Evolutionary conservation across 2,329 filamentous ascomycete species (phyloP).

Genomic region (Neopestalotiopsis sp.): DNA sequence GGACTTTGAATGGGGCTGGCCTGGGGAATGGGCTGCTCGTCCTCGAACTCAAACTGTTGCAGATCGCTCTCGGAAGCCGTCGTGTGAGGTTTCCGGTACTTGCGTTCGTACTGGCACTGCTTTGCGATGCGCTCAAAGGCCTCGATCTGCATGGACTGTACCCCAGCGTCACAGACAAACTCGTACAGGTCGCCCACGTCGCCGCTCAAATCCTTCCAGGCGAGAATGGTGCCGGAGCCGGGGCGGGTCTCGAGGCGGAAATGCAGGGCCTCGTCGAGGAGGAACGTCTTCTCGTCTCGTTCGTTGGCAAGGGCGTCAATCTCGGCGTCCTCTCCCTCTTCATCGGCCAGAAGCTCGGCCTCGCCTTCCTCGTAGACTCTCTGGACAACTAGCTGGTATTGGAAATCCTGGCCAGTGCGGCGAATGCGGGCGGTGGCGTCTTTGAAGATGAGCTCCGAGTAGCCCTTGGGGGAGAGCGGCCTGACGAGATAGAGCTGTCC

Average conservation of each 20-base stretch:
- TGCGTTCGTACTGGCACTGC: conserved; percentile 97
- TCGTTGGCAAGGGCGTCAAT: conserved; percentile 77
- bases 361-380: conserved; percentile 97
- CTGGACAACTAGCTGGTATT: conserved; percentile 97
- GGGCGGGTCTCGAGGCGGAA: conserved; percentile 85
- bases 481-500: conserved; percentile 97
- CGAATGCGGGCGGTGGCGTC: conserved; percentile 93
- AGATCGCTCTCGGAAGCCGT: conserved; percentile 84
- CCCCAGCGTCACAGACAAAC: conserved; percentile 87
- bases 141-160: conserved; percentile 72
- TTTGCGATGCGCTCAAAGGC: conserved; percentile 83
- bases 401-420: conserved; percentile 90
- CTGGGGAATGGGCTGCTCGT: conserved; percentile 67
- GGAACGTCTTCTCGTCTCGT: conserved; percentile 95
- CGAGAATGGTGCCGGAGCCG: conserved; percentile 83
- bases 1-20: conserved; percentile 69
- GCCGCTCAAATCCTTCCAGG: conserved; percentile 93
- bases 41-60: conserved; percentile 78
- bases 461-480: conserved; percentile 93
- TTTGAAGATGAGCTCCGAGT: conserved; percentile 98
- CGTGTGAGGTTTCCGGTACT: conserved; percentile 81
- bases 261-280: conserved; percentile 90
- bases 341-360: conserved; percentile 87
- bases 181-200: conserved; percentile 96
- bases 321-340: conserved; percentile 82